Evolutionary conservation across 169 alveolate genomes (phyloP), one percentile per base, ranked within the genome.

Genomic region (Plasmodium gallinaceum): DNA sequence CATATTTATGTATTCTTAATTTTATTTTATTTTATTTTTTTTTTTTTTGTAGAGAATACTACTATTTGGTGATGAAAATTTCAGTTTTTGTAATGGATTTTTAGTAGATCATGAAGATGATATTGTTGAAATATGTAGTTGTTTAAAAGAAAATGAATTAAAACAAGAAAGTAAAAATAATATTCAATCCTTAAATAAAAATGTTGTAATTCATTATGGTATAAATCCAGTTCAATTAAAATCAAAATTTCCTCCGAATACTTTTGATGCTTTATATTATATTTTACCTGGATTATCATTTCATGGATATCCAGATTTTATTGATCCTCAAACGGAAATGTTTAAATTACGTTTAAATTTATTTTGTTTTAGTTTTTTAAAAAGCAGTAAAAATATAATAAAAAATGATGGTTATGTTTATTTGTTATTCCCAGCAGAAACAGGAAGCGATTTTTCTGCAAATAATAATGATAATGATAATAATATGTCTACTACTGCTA

Each of bases 281-380:
- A 58, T 83, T 42, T 83, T 83, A 83, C 91, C 91, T 45, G 91
- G 91, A 62, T 58, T 83, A 45, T 83, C 91, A 66, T 83, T 72
- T 88, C 86, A 69, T 61, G 89, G 94, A 45, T 61, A 87, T 60
- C 94, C 94, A 68, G 88, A 73, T 42, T 78, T 91, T 78, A 78
- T 91, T 26, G 93, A 78, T 57, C 88, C 89, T 9, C 89, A 78
- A 61, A 86, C 92, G 54, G 94, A 91, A 26, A 74, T 91, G 94
- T 91, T 91, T 74, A 69, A 66, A 45, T 66, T 91, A 48, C 92
- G 94, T 60, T 85, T 91, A 62, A 80, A 91, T 86, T 78, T 91
- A 62, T 91, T 91, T 74, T 88, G 93, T 91, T 91, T 91, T 72
- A 85, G 94, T 88, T 73, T 91, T 73, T 60, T 91, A 74, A 91